These are phyloP conservation scores for Chalciporus piperatus DNA, from an alignment of 768 basidiomycete genomes.

Conservation along the genomic window DNA sequence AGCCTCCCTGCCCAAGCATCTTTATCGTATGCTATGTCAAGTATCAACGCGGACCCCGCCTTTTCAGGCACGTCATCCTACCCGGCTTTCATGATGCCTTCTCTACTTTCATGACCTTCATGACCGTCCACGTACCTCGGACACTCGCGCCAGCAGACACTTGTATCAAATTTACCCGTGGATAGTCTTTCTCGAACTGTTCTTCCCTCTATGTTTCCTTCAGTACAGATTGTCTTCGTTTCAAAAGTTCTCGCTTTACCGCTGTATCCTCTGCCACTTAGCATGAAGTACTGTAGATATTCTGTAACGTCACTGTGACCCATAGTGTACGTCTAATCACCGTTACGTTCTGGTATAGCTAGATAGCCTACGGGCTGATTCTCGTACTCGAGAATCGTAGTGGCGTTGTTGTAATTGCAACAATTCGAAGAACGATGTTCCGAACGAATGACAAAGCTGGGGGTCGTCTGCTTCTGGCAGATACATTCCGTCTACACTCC, in stretches of 20 bases:
- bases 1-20: conserved; percentile 35
- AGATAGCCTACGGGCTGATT: conserved; percentile 59
- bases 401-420: conserved; percentile 57
- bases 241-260: conserved; percentile 17
- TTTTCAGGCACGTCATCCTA: conserved; percentile 24
- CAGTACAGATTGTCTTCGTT: conserved; percentile 14
- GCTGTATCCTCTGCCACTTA: conserved; percentile 21
- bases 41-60: conserved; percentile 30
- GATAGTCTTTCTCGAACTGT: conserved; percentile 30
- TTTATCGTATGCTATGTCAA: conserved; percentile 42
- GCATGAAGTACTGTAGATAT: conserved; percentile 34
- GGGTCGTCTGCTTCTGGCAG: conserved; percentile 87
- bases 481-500: conserved; percentile 81
- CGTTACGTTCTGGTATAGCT: conserved; percentile 39
- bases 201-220: conserved; percentile 13
- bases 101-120: conserved; percentile 32
- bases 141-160: conserved; percentile 23
- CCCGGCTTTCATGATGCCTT: conserved; percentile 32
- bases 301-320: conserved; percentile 27
- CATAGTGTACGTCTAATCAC: conserved; percentile 27
- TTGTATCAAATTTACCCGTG: conserved; percentile 21
- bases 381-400: conserved; percentile 65
- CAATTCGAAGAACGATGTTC: conserved; percentile 85
- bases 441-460: conserved; percentile 76
- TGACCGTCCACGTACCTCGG: conserved; percentile 19